Base-by-base conservation (phyloP, 1,284 basidiomycete genomes). In the Tilletia caries region DNA sequence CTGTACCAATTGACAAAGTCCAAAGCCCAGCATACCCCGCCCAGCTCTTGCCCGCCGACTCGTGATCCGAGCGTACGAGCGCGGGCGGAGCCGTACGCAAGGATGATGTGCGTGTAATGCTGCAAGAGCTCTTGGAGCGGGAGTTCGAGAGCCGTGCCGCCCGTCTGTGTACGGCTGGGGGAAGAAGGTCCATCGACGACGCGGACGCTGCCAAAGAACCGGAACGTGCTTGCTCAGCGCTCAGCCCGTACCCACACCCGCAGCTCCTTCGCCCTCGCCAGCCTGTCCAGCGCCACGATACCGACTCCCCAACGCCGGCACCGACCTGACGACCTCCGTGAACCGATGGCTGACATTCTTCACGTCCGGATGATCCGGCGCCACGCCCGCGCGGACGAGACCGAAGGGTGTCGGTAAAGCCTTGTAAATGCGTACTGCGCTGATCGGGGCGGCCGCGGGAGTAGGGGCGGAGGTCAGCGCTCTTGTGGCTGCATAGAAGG, bases 261-360 rank as follows among this genome's bases (percentile, higher is more conserved):
- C n/a, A n/a, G n/a, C n/a, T n/a, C n/a, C n/a, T n/a, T n/a, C n/a
- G n/a, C n/a, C n/a, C n/a, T n/a, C n/a, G n/a, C n/a, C n/a, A n/a
- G n/a, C n/a, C n/a, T n/a, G n/a, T n/a, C n/a, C n/a, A n/a, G n/a
- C n/a, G n/a, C n/a, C n/a, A n/a, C n/a, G n/a, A n/a, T n/a, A n/a
- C n/a, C n/a, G n/a, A n/a, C n/a, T n/a, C n/a, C 18, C 58, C 10
- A 29, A 34, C 1, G 79, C 73, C n/a, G n/a, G n/a, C n/a, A n/a
- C n/a, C 64, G 82, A 79, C 4, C 71, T 68, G 0, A 77, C 76
- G 27, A 81, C 76, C 90, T 52, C 33, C 6, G 94, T 92, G 76
- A 98, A 99, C 84, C 96, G 98, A 85, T 96, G 89, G 58, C 92
- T 93, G 84, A 95, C 97, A 83, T 99, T 99, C 94, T 97, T 75